Percentiles rank a stretch among this genome's conserved stretches.
These are phyloP conservation scores for Davidsoniella virescens DNA, from an alignment of 2,329 filamentous ascomycete genomes.

Conservation along the genomic window DNA sequence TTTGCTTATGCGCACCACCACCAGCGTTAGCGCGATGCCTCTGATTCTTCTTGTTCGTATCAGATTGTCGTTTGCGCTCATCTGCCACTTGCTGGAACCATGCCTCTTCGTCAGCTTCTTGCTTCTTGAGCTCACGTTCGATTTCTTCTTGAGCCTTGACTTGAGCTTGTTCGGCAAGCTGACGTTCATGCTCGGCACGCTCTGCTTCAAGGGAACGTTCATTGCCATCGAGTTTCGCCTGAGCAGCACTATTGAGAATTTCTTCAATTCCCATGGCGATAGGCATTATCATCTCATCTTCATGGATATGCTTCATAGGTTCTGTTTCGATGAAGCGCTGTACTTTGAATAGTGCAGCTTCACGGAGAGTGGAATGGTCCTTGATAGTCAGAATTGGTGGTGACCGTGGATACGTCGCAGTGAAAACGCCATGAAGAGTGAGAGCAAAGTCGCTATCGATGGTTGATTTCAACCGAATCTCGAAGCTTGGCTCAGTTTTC, in stretches of 20 bases:
- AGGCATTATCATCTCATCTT: constrained; percentile 45
- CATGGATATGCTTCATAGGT: constrained; percentile 35
- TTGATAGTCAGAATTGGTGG: constrained; percentile 56
- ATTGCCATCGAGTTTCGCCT: constrained; percentile 55
- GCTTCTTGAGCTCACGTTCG: constrained; percentile 37
- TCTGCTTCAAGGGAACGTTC: constrained; percentile 79
- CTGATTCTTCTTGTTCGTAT: constrained; percentile 40
- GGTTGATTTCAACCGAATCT: constrained; percentile 58
- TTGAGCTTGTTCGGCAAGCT: constrained; percentile 43
- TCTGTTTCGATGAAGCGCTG: constrained; percentile 45
- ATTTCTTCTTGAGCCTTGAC: constrained; percentile 38
- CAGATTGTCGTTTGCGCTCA: constrained; percentile 51
- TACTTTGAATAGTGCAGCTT: constrained; percentile 55
- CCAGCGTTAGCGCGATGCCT: constrained; percentile 19
- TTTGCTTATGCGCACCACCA: constrained; percentile 16
- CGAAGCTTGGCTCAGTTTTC: constrained; percentile 73
- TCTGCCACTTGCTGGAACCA: constrained; percentile 57
- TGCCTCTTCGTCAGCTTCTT: constrained; percentile 51
- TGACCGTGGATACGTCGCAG: constrained; percentile 81
- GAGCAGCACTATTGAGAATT: constrained; percentile 73
- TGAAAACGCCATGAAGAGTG: constrained; percentile 63
- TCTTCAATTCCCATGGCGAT: constrained; percentile 55
- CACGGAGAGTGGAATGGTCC: constrained; percentile 45
- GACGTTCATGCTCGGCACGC: constrained; percentile 65
- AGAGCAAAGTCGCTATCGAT: constrained; percentile 56